phyloP scores from a whole-genome alignment of 2,329 filamentous ascomycete genomes.

The Leptographium procerum region DNA sequence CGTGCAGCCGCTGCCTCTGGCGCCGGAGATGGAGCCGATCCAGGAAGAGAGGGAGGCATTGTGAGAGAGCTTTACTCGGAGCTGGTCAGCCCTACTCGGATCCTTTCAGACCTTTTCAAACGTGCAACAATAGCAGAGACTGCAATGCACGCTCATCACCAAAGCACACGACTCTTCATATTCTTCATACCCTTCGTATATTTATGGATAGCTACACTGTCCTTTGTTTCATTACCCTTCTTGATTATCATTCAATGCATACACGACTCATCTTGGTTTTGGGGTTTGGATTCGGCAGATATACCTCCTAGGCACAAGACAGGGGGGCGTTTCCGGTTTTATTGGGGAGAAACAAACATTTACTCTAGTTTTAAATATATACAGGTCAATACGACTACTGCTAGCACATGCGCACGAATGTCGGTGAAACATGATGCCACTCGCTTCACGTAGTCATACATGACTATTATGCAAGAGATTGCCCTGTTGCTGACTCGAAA shows the following conservation, averaged over 20 bases:
- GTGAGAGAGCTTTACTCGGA: neutral
- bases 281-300: neutral
- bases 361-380: neutral
- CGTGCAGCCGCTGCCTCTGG: neutral
- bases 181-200: no score
- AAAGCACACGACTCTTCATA: no score
- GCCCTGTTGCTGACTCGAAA: no score
- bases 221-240: no score
- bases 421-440: no score
- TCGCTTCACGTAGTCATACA: no score
- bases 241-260: neutral
- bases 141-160: neutral
- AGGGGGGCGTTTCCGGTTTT: neutral
- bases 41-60: neutral
- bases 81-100: neutral
- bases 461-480: neutral
- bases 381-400: neutral
- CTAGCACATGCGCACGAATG: no score
- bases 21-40: neutral
- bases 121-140: no score
- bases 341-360: neutral
- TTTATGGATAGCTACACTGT: no score
- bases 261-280: neutral
- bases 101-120: neutral
- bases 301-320: constrained; percentile 3